phyloP scores from a whole-genome alignment of 179 eudicot species.

The Heliamphora pulchella region DNA sequence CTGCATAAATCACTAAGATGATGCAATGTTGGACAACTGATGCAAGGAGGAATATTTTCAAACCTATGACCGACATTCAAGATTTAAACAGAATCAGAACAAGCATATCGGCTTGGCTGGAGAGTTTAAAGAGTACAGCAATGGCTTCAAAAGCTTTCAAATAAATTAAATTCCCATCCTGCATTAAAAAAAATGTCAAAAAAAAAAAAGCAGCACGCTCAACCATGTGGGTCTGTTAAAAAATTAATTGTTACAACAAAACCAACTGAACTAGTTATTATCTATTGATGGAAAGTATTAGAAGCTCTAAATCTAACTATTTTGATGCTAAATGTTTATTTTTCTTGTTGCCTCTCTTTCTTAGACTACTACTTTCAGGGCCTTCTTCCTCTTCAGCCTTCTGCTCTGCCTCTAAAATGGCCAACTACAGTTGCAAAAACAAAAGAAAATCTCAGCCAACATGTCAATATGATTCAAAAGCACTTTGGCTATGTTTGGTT shows the following conservation, averaged over 20 bases:
- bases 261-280: not conserved
- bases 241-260: not conserved
- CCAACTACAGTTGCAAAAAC: constrained; percentile 43
- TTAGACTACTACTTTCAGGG: constrained; percentile 55
- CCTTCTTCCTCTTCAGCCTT: constrained; percentile 88
- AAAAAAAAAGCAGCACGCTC: not conserved
- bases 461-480: not conserved
- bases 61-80: not conserved
- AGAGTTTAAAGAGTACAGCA: not conserved
- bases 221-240: not conserved
- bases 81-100: not conserved
- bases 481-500: no score
- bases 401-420: constrained; percentile 82
- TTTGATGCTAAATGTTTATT: constrained; percentile 36
- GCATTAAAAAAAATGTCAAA: not conserved
- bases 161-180: not conserved
- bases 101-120: not conserved
- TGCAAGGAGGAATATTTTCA: not conserved
- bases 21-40: no score
- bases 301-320: constrained; percentile 21
- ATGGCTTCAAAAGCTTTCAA: not conserved
- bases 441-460: not conserved
- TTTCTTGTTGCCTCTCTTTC: constrained; percentile 66
- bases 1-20: no score
- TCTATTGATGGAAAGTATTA: not conserved